Evolutionary conservation across 768 basidiomycete genomes (phyloP).

Genomic region (Mrakia frigida): DNA sequence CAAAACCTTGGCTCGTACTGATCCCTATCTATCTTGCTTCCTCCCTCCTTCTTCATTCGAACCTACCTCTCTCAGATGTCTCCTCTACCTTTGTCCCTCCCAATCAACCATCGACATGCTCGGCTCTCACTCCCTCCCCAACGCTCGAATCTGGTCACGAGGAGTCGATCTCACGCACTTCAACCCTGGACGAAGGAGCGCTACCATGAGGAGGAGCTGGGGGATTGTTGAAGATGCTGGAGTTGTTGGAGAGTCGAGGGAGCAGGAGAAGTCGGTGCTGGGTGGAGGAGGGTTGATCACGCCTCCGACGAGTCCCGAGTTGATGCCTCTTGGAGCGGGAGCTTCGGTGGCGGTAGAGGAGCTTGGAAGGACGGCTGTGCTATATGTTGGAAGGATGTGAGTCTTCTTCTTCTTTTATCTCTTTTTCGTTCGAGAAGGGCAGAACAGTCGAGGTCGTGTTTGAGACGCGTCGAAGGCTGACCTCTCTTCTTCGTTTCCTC

Average conservation of each 20-base stretch:
- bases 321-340: not conserved
- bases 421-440: not conserved
- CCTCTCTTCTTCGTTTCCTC: not conserved
- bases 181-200: conserved; percentile 41
- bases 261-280: not conserved
- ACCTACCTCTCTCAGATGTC: conserved; percentile 35
- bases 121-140: conserved; percentile 39
- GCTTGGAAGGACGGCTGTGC: conserved; percentile 37
- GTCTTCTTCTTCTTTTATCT: conserved; percentile 21
- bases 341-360: not conserved
- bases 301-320: conserved; percentile 20
- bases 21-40: conserved; percentile 14
- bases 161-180: conserved; percentile 47
- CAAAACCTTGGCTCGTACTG: not conserved
- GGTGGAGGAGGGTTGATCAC: conserved; percentile 17
- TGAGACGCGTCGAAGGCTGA: not conserved
- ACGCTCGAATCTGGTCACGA: conserved; percentile 47
- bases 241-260: conserved; percentile 38
- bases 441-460: not conserved
- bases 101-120: conserved; percentile 46
- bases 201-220: conserved; percentile 41
- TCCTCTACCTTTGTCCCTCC: conserved; percentile 48
- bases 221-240: conserved; percentile 29
- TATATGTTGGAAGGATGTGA: conserved; percentile 47
- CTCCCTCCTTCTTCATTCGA: not conserved